Conservation (phyloP, 768 basidiomycete species). For the Boletus coccyginus region DNA sequence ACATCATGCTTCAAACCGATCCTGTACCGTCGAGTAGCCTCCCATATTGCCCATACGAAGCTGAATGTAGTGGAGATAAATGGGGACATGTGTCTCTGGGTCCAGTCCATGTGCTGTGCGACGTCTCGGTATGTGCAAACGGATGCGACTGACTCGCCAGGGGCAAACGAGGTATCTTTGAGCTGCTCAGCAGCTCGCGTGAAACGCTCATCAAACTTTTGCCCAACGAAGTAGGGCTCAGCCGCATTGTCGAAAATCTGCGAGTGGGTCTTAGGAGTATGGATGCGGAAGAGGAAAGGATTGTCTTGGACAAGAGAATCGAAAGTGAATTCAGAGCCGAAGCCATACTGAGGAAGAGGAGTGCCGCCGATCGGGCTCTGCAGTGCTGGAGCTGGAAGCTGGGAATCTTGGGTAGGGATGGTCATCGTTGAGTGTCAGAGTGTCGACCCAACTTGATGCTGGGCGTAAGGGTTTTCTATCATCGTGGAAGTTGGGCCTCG, state of each 20-base stretch:
- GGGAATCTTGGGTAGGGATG: slow-evolving; percentile 13
- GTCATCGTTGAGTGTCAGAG: slow-evolving; percentile 24
- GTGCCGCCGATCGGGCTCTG: slow-evolving; percentile 22
- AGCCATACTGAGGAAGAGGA: slow-evolving; percentile 70
- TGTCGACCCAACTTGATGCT: slow-evolving; percentile 5
- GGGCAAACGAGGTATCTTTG: slow-evolving; percentile 28
- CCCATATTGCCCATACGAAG: slow-evolving; percentile 82
- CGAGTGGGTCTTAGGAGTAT: slow-evolving; percentile 65
- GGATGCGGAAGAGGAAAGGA: slow-evolving; percentile 76
- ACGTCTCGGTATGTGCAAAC: slow-evolving; percentile 57
- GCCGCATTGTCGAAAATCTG: slow-evolving; percentile 46
- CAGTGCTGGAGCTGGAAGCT: slow-evolving; percentile 10
- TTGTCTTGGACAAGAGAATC: slow-evolving; percentile 59
- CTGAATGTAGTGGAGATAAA: slow-evolving; percentile 78
- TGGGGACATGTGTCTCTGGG: slow-evolving; percentile 63
- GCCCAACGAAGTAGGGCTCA: slow-evolving; percentile 68
- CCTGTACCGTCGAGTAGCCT: slow-evolving; percentile 73
- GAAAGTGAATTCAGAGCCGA: slow-evolving; percentile 61
- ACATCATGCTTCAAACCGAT: slow-evolving; percentile 70
- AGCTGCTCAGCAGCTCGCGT: slow-evolving; percentile 39
- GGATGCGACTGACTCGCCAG: slow-evolving; percentile 29
- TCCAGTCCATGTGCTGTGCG: slow-evolving; percentile 73
- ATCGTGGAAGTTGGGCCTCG: slow-evolving; percentile 20
- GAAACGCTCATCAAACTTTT: slow-evolving; percentile 52
- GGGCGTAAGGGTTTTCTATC: slow-evolving; percentile 27